Evolutionary conservation across 2,329 filamentous ascomycete genomes (phyloP).

Genomic region (Fusarium annulatum): DNA sequence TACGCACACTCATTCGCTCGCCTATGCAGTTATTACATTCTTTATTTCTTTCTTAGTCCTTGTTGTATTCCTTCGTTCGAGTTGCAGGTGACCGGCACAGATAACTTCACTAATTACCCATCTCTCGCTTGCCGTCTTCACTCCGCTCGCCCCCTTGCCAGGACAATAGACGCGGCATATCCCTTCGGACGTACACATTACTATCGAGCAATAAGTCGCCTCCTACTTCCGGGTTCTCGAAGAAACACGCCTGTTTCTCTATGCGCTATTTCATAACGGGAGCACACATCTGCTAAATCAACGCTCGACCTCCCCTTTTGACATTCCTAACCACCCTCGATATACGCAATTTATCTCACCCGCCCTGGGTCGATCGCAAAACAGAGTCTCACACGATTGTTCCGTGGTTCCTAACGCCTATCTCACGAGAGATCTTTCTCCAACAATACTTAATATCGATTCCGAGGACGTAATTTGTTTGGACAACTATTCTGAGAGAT

Average conservation of each 20-base stretch:
- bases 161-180: conserved; percentile 27
- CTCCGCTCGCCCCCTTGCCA: conserved; percentile 30
- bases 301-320: conserved; percentile 12
- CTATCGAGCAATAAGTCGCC: conserved; percentile 1
- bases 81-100: neutral
- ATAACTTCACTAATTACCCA: conserved; percentile 27
- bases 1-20: conserved; percentile 35
- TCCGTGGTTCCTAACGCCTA: neutral
- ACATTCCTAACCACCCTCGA: conserved; percentile 28
- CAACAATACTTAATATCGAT: neutral
- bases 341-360: conserved; percentile 16
- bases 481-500: conserved; percentile 6
- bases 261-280: conserved; percentile 9
- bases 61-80: conserved; percentile 17
- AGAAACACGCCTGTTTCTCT: conserved; percentile 8
- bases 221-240: neutral
- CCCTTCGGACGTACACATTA: conserved; percentile 15
- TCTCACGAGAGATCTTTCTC: neutral
- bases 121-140: conserved; percentile 28
- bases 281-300: conserved; percentile 2
- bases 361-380: conserved; percentile 6
- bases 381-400: neutral
- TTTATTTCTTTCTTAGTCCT: conserved; percentile 26
- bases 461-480: conserved; percentile 2
- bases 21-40: conserved; percentile 26